A percentile compares a stretch with the other conserved stretches of the same genome.
Conservation (phyloP, 176 grass and related monocot species). For the Musa troglodytarum region DNA sequence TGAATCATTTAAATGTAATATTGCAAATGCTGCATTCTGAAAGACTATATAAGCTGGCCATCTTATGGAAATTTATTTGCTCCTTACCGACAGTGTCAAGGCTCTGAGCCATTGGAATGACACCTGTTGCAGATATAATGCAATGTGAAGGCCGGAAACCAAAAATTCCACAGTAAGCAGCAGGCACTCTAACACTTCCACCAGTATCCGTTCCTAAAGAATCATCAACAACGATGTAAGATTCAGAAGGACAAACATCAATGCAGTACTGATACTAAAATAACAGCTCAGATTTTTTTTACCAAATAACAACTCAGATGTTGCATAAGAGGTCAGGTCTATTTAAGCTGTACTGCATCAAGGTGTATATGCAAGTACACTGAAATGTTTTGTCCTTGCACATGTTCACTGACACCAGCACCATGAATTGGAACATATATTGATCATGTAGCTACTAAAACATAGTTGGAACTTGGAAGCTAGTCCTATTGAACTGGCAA, state of each 20-base stretch:
- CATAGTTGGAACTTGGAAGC: too few species aligned
- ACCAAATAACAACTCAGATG: background rate
- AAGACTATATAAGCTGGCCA: too few species aligned
- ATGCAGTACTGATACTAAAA: background rate
- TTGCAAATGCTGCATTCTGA: too few species aligned
- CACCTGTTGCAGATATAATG: conserved; percentile 31
- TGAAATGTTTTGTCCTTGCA: background rate
- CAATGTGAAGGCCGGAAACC: conserved; percentile 77
- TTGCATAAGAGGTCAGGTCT: background rate
- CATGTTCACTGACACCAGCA: background rate
- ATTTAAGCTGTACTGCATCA: background rate
- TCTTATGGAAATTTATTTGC: background rate
- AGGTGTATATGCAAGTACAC: too few species aligned
- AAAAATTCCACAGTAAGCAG: conserved; percentile 79
- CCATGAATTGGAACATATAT: background rate
- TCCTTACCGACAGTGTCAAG: conserved; percentile 75
- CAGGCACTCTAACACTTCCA: conserved; percentile 80
- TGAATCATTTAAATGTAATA: too few species aligned
- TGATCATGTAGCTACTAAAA: too few species aligned
- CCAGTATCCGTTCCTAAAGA: conserved; percentile 68
- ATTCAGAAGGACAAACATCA: background rate
- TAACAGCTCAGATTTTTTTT: background rate
- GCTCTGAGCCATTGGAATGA: conserved; percentile 70
- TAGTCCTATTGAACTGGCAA: too few species aligned
- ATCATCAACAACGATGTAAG: background rate